phyloP scores from a whole-genome alignment of 2,329 filamentous ascomycete species.

The Emmonsia crescens region DNA sequence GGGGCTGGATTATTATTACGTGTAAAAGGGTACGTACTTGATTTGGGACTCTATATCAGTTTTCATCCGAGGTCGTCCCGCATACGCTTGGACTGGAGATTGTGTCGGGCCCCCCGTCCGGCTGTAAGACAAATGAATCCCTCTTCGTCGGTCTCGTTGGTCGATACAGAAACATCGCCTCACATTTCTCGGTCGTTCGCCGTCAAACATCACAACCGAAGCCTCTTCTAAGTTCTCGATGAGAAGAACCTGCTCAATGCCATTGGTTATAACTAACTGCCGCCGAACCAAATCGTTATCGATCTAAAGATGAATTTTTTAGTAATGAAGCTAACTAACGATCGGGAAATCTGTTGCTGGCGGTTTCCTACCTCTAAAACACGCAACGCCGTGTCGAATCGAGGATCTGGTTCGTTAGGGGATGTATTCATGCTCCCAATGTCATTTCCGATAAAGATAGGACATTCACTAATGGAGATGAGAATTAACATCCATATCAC shows the following conservation, averaged over 20 bases:
- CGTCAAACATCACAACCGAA: conserved; percentile 56
- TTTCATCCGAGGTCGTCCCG: conserved; percentile 59
- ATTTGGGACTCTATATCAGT: conserved; percentile 63
- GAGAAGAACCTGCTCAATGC: conserved; percentile 75
- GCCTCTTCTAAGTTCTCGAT: conserved; percentile 59
- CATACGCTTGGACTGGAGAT: conserved; percentile 43
- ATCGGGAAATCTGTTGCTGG: background rate
- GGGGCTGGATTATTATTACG: background rate
- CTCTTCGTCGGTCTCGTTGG: conserved; percentile 52
- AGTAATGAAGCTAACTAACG: background rate
- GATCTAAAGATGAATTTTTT: conserved; percentile 42
- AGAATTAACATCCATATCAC: conserved; percentile 5
- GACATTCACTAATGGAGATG: conserved; percentile 34
- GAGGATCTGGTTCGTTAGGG: conserved; percentile 60
- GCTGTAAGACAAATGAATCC: conserved; percentile 47
- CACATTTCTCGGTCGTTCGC: conserved; percentile 56
- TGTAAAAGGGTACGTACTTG: conserved; percentile 24
- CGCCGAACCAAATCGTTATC: conserved; percentile 68
- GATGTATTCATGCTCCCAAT: conserved; percentile 44
- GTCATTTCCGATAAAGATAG: conserved; percentile 54
- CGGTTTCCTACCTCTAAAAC: conserved; percentile 49
- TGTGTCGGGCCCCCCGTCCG: conserved; percentile 40
- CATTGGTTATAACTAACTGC: conserved; percentile 70
- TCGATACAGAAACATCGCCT: conserved; percentile 54
- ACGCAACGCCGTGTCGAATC: conserved; percentile 67